Percentiles rank a stretch among this genome's conserved stretches.
These are phyloP conservation scores for Capronia americana DNA, from an alignment of 2,329 filamentous ascomycete species.

Conservation along the genomic window DNA sequence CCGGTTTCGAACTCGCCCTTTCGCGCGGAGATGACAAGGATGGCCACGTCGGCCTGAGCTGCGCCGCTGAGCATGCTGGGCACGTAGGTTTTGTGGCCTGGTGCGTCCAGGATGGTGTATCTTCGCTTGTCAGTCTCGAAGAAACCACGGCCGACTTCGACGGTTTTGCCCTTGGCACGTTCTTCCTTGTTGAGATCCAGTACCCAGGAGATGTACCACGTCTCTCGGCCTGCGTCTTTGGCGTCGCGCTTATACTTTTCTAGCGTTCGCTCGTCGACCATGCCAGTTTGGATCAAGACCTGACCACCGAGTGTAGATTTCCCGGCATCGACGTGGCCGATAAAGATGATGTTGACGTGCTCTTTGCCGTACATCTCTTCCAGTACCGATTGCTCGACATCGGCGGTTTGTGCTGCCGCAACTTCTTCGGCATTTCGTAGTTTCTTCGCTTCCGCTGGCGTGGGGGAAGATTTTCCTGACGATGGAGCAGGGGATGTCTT, in stretches of 20 bases:
- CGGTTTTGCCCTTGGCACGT: constrained; percentile 93
- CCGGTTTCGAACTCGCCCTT: constrained; percentile 99
- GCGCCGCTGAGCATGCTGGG: constrained; percentile 98
- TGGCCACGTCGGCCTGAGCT: constrained; percentile 90
- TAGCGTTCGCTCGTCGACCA: constrained; percentile 99
- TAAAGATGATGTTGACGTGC: constrained; percentile 93
- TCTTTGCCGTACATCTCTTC: constrained; percentile 93
- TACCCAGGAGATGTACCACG: constrained; percentile 99
- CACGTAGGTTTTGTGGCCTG: constrained; percentile 97
- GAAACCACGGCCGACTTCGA: constrained; percentile 93
- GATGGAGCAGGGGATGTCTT: constrained; percentile 81
- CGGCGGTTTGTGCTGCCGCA: constrained; percentile 78
- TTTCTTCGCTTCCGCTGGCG: constrained; percentile 65
- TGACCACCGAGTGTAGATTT: constrained; percentile 96
- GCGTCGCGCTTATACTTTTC: constrained; percentile 98
- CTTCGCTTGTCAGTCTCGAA: constrained; percentile 96
- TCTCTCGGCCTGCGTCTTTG: constrained; percentile 94
- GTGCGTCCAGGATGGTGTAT: constrained; percentile 96
- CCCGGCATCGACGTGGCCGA: constrained; percentile 97
- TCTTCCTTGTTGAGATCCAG: constrained; percentile 97
- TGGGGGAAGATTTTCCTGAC: constrained; percentile 83
- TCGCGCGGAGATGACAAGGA: constrained; percentile 92
- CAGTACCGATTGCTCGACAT: constrained; percentile 82
- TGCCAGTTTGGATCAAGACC: constrained; percentile 90
- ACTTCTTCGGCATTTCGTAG: constrained; percentile 80